Evolutionary conservation across 257 asterid species (phyloP), one percentile per base, ranked within the genome.

Genomic region (Solanum sparsipilum): DNA sequence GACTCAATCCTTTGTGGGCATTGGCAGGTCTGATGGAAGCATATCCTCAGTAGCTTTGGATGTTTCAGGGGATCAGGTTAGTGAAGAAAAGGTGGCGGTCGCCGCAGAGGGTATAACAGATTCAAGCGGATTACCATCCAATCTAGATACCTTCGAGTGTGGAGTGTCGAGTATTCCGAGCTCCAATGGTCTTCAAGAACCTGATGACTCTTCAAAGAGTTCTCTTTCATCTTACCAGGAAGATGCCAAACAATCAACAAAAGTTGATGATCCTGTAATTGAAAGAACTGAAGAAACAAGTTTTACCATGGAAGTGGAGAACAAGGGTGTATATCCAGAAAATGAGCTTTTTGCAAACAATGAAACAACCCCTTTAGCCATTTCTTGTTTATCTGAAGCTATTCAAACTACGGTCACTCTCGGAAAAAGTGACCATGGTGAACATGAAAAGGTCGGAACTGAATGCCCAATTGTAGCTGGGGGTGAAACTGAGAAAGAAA

Each of bases 401-500:
- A 89, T 75, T 88, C 89, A 63, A 88, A 68, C 88, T 87, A 34
- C 83, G 12, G 63, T 12, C 36, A 87, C 7, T 87, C 35, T 90
- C 12, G 86, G 89, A 73, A 91, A 88, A 91, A 86, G 83, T 72
- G 90, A 87, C 60, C 86, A 65, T 46, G 87, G 20, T 2, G 41
- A 87, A 86, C 93, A 84, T 74, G 93, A 85, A 65, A 87, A 87
- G 76, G 46, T 88, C 65, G 65, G 85, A 35, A 38, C 31, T 23
- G 85, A 46, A 81, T 35, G 31, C 46, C 89, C 74, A 56, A 89
- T 72, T 35, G 86, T 52, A 63, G 86, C 89, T 84, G 87, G 79
- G 63, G 88, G 48, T 84, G 93, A 73, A 85, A 89, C 84, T 20
- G 89, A 27, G 65, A 87, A 86, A 90, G 93, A 72, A 84, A 90